Evolutionary conservation across 148 eudicot genomes (phyloP).

Genomic region (Camellia japonica): DNA sequence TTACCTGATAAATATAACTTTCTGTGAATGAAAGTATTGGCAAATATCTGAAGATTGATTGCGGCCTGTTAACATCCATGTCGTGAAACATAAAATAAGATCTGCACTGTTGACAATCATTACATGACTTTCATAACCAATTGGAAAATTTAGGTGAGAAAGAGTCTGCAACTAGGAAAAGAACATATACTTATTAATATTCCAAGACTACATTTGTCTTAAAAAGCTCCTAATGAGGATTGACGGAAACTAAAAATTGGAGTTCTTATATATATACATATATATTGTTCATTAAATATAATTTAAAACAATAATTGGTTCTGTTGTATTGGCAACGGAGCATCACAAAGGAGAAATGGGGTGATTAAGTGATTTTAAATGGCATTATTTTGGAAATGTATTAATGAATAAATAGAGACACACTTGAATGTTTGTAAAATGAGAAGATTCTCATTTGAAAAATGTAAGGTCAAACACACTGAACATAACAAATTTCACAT

Average conservation of each 20-base stretch:
- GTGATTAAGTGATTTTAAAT: background rate
- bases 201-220: background rate
- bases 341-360: background rate
- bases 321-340: background rate
- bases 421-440: constrained; percentile 7
- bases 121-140: constrained; percentile 11
- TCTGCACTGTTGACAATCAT: constrained; percentile 62
- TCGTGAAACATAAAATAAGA: constrained; percentile 96
- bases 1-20: constrained; percentile 95
- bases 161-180: background rate
- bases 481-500: background rate
- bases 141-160: background rate
- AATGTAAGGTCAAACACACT: background rate
- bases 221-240: background rate
- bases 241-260: background rate
- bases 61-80: constrained; percentile 65
- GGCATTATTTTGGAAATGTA: background rate
- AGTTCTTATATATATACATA: background rate
- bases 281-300: background rate
- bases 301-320: background rate
- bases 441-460: background rate
- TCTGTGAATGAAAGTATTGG: constrained; percentile 90
- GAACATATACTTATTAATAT: background rate
- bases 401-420: background rate
- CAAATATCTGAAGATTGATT: constrained; percentile 67